Evolutionary conservation across 495 filamentous ascomycete genomes (phyloP).

Genomic region (Sabuloglossum arenarium): DNA sequence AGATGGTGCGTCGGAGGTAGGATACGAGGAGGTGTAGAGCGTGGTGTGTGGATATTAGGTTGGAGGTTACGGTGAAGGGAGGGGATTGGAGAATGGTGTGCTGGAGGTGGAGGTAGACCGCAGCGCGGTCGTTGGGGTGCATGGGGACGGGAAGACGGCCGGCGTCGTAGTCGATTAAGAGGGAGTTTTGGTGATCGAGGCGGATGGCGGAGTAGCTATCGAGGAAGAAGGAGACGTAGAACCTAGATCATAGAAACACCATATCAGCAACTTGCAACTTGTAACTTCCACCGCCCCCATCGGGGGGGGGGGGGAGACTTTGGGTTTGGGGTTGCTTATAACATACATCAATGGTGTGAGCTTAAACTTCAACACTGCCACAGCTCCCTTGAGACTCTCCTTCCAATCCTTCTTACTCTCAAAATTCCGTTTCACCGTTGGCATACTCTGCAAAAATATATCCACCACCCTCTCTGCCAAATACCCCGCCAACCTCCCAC

Average conservation of each 20-base stretch:
- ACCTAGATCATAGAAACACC: neutral
- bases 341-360: neutral
- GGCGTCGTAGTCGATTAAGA: conserved; percentile 12
- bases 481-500: conserved; percentile 11
- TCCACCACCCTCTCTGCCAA: conserved; percentile 13
- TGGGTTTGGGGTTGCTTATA: no score
- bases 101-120: conserved; percentile 11
- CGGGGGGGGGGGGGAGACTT: no score
- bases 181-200: conserved; percentile 10
- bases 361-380: neutral
- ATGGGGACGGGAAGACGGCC: conserved; percentile 9
- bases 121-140: conserved; percentile 6
- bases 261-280: neutral
- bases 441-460: conserved; percentile 9
- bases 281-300: no score
- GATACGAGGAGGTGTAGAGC: conserved; percentile 16
- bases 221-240: conserved; percentile 14
- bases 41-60: conserved; percentile 14
- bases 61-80: conserved; percentile 9
- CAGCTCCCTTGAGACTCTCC: neutral
- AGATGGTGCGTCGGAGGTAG: conserved; percentile 13
- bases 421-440: conserved; percentile 6
- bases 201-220: conserved; percentile 13
- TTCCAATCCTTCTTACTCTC: conserved; percentile 9
- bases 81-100: conserved; percentile 6